Percentiles rank a stretch among this genome's conserved stretches.
Evolutionary conservation across 1,284 basidiomycete genomes (phyloP).

Genomic region (Moesziomyces antarcticus): DNA sequence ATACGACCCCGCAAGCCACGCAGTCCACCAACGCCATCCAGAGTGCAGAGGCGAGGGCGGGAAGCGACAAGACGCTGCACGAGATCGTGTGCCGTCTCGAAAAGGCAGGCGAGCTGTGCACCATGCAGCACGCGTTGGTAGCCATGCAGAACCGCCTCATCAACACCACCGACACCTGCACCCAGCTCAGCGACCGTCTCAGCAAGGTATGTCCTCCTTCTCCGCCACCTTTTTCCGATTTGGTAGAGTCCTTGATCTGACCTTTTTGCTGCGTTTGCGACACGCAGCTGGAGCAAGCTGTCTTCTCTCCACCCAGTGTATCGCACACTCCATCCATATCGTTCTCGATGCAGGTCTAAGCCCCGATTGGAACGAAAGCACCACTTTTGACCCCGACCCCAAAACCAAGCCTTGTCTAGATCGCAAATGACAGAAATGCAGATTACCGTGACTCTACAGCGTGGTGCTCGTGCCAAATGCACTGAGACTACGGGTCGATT

Average conservation of each 20-base stretch:
- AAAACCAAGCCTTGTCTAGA: no score
- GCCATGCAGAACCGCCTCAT: conserved; percentile 15
- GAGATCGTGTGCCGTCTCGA: conserved; percentile 11
- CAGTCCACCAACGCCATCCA: neutral
- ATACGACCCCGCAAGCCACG: neutral
- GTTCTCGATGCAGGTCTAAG: conserved; percentile 4
- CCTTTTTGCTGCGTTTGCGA: neutral
- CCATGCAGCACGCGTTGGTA: conserved; percentile 23
- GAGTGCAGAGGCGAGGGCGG: neutral
- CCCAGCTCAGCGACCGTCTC: conserved; percentile 11
- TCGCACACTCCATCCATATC: conserved; percentile 4
- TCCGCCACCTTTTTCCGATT: neutral
- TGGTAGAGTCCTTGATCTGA: neutral
- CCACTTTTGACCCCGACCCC: neutral
- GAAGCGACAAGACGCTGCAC: conserved; percentile 1
- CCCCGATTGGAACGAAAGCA: neutral
- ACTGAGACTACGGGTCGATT: conserved; percentile 37
- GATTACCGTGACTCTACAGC: neutral
- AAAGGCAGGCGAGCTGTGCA: conserved; percentile 19
- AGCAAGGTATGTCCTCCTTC: conserved; percentile 12
- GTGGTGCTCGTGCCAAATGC: neutral
- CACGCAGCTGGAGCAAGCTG: conserved; percentile 17
- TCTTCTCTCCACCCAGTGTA: conserved; percentile 12
- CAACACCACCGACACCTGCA: conserved; percentile 5
- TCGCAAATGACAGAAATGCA: neutral